Evolutionary conservation across 164 flowering plant genomes (phyloP), one percentile per base, ranked within the genome.

Genomic region (Annona squamosa): DNA sequence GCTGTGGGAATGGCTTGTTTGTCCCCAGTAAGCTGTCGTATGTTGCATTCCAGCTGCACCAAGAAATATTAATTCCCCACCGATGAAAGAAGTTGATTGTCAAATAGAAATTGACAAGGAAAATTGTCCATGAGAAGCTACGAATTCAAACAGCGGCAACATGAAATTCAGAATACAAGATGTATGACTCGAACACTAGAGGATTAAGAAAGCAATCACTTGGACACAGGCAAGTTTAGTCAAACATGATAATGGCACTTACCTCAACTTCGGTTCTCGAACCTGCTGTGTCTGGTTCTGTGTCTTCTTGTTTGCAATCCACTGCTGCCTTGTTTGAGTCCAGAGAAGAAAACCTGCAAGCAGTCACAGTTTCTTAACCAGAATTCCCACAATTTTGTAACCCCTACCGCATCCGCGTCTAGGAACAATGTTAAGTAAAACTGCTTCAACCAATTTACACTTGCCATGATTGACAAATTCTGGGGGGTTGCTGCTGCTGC

Each of bases 381-480:
- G 9, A 16, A 52, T 3, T 26, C 37, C 37, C 37, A 26, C 37
- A 26, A 26, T 26, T 26, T 26, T 26, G 37, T 26, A 26, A 26
- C 37, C 37, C 37, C 37, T 26, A 0, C 1, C 37, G 37, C 37
- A 26, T 26, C 37, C 37, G 37, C 37, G 1, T 26, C 37, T 26
- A 26, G 37, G 37, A 26, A 26, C 37, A 26, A 26, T 26, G 37
- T 26, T 26, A 26, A 26, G 46, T 16, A 7, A 66, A 66, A 66
- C 68, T 1, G 17, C 43, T 37, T 66, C 2, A 71, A 70, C 19
- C 46, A 59, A 61, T 47, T 26, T 17, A 64, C 59, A 77, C 86
- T 85, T 84, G 75, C 97, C 96, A 70, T 88, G 88, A 82, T 92
- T 90, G 57, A 87, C 83, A 79, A 90, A 90, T 46, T 92, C 97